Percentiles rank a stretch among this genome's conserved stretches.
phyloP scores from a whole-genome alignment of 2,329 filamentous ascomycete species.

The Nothophaeocryptopus gaeumannii region DNA sequence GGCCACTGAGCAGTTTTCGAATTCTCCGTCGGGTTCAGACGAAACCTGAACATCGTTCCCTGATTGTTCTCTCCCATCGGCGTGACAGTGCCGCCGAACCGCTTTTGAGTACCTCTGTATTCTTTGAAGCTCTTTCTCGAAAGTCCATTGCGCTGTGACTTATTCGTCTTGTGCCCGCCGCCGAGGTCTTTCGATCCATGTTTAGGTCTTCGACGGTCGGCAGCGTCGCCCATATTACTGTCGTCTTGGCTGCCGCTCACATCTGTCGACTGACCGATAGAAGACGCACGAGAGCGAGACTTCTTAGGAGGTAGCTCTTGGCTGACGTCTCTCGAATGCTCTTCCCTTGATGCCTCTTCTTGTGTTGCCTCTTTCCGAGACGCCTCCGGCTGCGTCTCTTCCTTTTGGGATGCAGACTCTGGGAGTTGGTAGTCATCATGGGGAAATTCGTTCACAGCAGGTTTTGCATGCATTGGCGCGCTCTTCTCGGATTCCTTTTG shows the following conservation, averaged over 20 bases:
- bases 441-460: too few relatives aligned
- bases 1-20: slow-evolving; percentile 8
- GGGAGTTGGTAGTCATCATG: too few relatives aligned
- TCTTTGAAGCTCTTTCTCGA: slow-evolving; percentile 20
- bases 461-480: neutral
- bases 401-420: too few relatives aligned
- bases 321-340: slow-evolving; percentile 1
- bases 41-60: slow-evolving; percentile 15
- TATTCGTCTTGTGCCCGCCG: slow-evolving; percentile 11
- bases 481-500: too few relatives aligned
- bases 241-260: slow-evolving; percentile 19
- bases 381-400: too few relatives aligned
- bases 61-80: slow-evolving; percentile 7
- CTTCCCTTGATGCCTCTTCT: neutral
- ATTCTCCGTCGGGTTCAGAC: slow-evolving; percentile 13
- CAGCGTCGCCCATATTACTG: slow-evolving; percentile 11
- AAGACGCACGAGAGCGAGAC: slow-evolving; percentile 22
- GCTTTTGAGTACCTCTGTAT: neutral
- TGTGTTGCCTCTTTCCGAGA: too few relatives aligned
- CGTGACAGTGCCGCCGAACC: slow-evolving; percentile 2
- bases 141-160: slow-evolving; percentile 16
- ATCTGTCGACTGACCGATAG: slow-evolving; percentile 20
- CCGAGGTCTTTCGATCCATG: slow-evolving; percentile 1
- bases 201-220: neutral
- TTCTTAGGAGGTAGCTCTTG: slow-evolving; percentile 4